phyloP scores from a whole-genome alignment of 805 yeast genomes.

The Lachancea sp. region DNA sequence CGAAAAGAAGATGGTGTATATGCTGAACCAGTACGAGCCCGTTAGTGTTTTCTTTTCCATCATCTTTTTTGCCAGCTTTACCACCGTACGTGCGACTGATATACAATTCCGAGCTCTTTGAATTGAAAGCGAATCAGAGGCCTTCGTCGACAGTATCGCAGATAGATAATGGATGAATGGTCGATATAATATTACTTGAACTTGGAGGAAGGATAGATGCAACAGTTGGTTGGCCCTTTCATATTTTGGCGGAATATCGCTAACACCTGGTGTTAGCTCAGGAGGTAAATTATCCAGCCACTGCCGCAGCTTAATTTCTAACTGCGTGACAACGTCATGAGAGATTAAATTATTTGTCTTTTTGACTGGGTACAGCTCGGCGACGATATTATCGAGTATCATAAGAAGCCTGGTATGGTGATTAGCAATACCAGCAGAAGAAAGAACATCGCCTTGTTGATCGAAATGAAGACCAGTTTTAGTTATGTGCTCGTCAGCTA shows the following conservation, averaged over 20 bases:
- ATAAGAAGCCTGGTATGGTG: slow-evolving; percentile 72
- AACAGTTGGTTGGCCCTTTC: slow-evolving; percentile 69
- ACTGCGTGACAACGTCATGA: slow-evolving; percentile 48
- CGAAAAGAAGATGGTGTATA: slow-evolving; percentile 85
- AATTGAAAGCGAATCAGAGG: slow-evolving; percentile 39
- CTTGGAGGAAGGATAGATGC: slow-evolving; percentile 69
- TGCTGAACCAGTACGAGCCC: slow-evolving; percentile 93
- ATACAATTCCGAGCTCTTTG: slow-evolving; percentile 81
- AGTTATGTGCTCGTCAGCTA: slow-evolving; percentile 82
- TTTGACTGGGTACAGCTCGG: slow-evolving; percentile 58
- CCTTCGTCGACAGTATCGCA: slow-evolving; percentile 36
- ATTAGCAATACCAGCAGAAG: slow-evolving; percentile 58
- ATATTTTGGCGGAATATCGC: slow-evolving; percentile 39
- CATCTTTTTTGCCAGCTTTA: slow-evolving; percentile 74
- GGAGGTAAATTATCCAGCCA: slow-evolving; percentile 71
- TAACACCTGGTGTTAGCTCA: slow-evolving; percentile 55
- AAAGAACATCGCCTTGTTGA: slow-evolving; percentile 23
- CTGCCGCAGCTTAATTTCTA: slow-evolving; percentile 63
- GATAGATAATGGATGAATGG: slow-evolving; percentile 75
- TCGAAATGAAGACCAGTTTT: slow-evolving; percentile 39
- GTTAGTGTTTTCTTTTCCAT: slow-evolving; percentile 61
- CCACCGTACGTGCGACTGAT: slow-evolving; percentile 74
- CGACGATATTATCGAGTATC: slow-evolving; percentile 64
- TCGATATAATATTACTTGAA: slow-evolving; percentile 76
- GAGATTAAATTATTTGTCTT: slow-evolving; percentile 31